Conservation (phyloP, 345 rosid species). For the Moricandia arvensis region DNA sequence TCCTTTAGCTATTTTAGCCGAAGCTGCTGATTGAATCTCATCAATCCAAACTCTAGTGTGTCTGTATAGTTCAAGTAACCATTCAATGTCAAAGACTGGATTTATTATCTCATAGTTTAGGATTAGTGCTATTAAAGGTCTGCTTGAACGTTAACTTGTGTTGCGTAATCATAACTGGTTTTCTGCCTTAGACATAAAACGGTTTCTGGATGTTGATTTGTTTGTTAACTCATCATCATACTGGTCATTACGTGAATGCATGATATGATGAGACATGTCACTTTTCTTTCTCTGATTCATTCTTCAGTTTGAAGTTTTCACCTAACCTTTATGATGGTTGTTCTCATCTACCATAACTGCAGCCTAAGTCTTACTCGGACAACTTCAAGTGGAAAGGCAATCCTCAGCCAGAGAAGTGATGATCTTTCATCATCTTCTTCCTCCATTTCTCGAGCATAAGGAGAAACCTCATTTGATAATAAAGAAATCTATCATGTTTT, state of each 20-base stretch:
- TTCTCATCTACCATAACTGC: background rate
- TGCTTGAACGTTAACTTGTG: background rate
- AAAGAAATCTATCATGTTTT: background rate
- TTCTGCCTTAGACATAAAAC: background rate
- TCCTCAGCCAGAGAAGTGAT: background rate
- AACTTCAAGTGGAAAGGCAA: background rate
- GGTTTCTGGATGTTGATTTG: background rate
- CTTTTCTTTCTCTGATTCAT: background rate
- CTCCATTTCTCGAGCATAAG: background rate
- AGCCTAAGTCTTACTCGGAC: background rate
- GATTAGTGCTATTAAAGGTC: background rate
- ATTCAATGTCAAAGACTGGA: background rate
- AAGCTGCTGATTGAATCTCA: background rate
- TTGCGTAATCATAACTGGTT: background rate
- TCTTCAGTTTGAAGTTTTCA: background rate
- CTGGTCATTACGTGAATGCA: background rate
- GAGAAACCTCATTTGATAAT: background rate
- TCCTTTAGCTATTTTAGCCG: background rate
- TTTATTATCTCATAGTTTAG: background rate
- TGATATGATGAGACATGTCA: background rate
- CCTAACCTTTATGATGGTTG: background rate
- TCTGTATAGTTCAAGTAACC: background rate
- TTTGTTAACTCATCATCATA: background rate
- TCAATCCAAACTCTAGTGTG: background rate
- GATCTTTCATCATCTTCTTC: background rate